These are phyloP conservation scores for Phanerodontia chrysosporium DNA, from an alignment of 768 basidiomycete species.

Conservation along the genomic window DNA sequence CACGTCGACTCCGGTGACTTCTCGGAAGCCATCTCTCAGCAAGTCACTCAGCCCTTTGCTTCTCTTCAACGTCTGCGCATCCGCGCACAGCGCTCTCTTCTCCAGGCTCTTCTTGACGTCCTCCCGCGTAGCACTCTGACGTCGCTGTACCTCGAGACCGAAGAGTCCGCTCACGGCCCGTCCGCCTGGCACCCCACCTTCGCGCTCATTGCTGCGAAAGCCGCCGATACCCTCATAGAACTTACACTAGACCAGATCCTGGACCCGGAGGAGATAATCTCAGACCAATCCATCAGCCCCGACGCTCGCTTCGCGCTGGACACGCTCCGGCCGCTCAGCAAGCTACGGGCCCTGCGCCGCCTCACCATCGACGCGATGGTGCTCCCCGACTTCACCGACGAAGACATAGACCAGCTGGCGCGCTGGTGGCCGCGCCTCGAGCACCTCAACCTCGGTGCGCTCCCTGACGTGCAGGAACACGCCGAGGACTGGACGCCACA, in stretches of 20 bases:
- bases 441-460: constrained; percentile 22
- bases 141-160: constrained; percentile 16
- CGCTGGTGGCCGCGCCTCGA: constrained; percentile 27
- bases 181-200: constrained; percentile 17
- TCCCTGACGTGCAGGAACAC: constrained; percentile 15
- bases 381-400: constrained; percentile 23
- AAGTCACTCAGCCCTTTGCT: constrained; percentile 10
- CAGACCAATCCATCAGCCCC: not conserved
- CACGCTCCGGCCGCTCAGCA: constrained; percentile 23
- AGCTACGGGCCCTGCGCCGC: constrained; percentile 20
- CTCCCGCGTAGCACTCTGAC: constrained; percentile 14
- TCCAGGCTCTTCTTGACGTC: constrained; percentile 14
- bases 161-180: constrained; percentile 9
- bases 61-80: constrained; percentile 17
- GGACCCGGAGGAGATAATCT: constrained; percentile 9
- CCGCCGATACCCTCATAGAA: constrained; percentile 15
- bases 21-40: not conserved
- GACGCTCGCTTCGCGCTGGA: constrained; percentile 19
- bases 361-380: constrained; percentile 22
- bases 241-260: constrained; percentile 18
- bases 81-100: constrained; percentile 9
- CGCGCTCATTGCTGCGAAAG: constrained; percentile 18
- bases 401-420: constrained; percentile 21
- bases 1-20: constrained; percentile 16
- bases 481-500: constrained; percentile 13